Conservation (phyloP, 2,329 filamentous ascomycete species). For the Pseudopyricularia cyperi region DNA sequence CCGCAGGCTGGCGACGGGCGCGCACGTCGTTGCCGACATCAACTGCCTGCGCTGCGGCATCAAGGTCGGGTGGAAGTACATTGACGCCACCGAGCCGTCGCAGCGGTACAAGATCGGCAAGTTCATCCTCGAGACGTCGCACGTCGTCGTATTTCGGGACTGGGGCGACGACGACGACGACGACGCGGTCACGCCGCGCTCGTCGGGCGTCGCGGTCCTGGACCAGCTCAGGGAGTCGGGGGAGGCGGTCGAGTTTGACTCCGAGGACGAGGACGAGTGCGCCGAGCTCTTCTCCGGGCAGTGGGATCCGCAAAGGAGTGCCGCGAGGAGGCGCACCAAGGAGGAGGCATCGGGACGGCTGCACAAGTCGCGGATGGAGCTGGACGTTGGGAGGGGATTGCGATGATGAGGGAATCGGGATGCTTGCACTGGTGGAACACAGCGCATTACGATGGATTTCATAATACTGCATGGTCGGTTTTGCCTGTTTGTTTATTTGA, state of each 20-base stretch:
- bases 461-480: no score
- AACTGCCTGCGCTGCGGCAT: constrained; percentile 39
- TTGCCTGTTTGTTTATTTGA: no score
- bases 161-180: constrained; percentile 39
- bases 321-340: constrained; percentile 18
- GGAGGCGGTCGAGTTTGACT: constrained; percentile 39
- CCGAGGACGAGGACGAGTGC: constrained; percentile 52
- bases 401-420: background rate
- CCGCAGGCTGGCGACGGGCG: constrained; percentile 47
- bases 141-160: constrained; percentile 35
- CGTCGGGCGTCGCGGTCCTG: background rate
- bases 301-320: constrained; percentile 43
- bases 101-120: constrained; percentile 59
- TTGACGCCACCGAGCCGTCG: constrained; percentile 43
- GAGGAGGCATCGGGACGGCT: background rate
- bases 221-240: constrained; percentile 6
- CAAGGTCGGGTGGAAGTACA: constrained; percentile 56
- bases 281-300: constrained; percentile 51
- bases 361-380: background rate
- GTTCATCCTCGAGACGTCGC: constrained; percentile 51
- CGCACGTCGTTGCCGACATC: constrained; percentile 53
- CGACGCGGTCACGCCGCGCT: background rate
- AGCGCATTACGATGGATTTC: no score
- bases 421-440: no score
- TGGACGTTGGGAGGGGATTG: background rate